Percentiles rank a stretch among this genome's conserved stretches.
These are phyloP conservation scores for Aureobasidium zeae DNA, from an alignment of 2,329 filamentous ascomycete species.

Conservation along the genomic window DNA sequence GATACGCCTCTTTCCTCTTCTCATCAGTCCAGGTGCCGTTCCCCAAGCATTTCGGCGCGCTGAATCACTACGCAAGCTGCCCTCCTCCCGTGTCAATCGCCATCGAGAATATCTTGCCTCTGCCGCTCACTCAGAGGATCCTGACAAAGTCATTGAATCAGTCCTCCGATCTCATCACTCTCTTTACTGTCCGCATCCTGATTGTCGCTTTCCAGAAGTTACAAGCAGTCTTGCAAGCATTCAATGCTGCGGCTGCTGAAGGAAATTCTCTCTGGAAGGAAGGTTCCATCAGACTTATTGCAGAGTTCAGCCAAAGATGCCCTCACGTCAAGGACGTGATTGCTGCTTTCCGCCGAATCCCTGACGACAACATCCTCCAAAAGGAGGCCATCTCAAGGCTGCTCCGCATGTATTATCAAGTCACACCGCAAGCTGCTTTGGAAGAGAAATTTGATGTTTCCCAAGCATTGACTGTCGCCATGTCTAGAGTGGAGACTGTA, in stretches of 20 bases:
- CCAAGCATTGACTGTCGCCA: constrained; percentile 57
- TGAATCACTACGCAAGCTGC: constrained; percentile 49
- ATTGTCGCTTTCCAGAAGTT: constrained; percentile 74
- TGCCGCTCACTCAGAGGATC: constrained; percentile 69
- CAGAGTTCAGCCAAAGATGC: constrained; percentile 67
- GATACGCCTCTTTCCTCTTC: constrained; percentile 82
- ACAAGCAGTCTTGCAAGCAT: constrained; percentile 51
- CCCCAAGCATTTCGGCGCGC: constrained; percentile 61
- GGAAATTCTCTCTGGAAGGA: constrained; percentile 55
- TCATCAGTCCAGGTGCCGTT: constrained; percentile 66
- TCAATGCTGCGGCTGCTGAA: constrained; percentile 41
- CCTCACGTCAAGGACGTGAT: constrained; percentile 77
- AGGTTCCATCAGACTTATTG: constrained; percentile 56
- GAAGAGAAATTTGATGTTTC: constrained; percentile 86
- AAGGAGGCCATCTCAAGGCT: constrained; percentile 70
- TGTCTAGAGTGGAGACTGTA: constrained; percentile 49
- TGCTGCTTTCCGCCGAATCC: constrained; percentile 59
- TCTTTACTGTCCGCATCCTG: constrained; percentile 75
- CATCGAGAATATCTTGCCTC: constrained; percentile 78
- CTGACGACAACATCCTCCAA: constrained; percentile 61
- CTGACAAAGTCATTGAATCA: constrained; percentile 70
- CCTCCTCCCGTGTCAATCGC: constrained; percentile 73
- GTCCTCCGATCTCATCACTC: constrained; percentile 67
- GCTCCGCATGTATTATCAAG: constrained; percentile 74
- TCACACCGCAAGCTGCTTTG: constrained; percentile 68